Evolutionary conservation across 768 basidiomycete species (phyloP), one percentile per base, ranked within the genome.

Genomic region (Pulveroboletus sp.): DNA sequence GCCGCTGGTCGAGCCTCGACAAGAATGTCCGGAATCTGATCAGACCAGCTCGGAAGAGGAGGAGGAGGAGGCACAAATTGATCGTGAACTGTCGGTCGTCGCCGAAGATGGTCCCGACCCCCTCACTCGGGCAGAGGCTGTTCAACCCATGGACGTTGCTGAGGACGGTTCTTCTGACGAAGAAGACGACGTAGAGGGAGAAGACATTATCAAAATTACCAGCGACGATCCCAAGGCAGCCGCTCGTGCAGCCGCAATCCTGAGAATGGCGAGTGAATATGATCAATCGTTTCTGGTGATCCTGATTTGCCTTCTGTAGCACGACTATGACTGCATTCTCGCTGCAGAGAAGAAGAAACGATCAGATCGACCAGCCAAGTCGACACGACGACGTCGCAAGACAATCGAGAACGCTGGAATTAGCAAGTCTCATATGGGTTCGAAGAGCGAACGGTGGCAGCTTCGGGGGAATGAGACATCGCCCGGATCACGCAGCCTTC

Each of bases 181-280:
- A 2, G 69, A 65, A 20, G 69, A 62, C 11, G 69, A 63, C 17
- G 59, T 68, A 23, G 66, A 71, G 4, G 71, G 70, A 5, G 72
- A 74, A 5, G 72, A 74, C 8, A 71, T 94, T 6, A 82, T 96
- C 55, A 86, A 89, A 70, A 88, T 95, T 53, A 84, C 84, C 3
- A 91, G 89, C 50, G 79, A 81, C 19, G 89, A 95, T 65, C 89
- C 93, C 2, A 76, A 77, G 50, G 90, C 90, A 16, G 93, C 93
- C 39, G 93, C 93, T 2, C 73, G 89, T 41, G 93, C 93, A n/a
- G 93, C 90, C 29, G 93, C 93, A 0, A 93, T 96, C 50, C 73
- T 96, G 58, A 92, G 88, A 68, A 78, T 89, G 76, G 91, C 90
- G 42, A n/a, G 81, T 65, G 12, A 38, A 45, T 6, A 12, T 17